Conservation (phyloP, 2,329 filamentous ascomycete species). For the Alternaria metachromatica region DNA sequence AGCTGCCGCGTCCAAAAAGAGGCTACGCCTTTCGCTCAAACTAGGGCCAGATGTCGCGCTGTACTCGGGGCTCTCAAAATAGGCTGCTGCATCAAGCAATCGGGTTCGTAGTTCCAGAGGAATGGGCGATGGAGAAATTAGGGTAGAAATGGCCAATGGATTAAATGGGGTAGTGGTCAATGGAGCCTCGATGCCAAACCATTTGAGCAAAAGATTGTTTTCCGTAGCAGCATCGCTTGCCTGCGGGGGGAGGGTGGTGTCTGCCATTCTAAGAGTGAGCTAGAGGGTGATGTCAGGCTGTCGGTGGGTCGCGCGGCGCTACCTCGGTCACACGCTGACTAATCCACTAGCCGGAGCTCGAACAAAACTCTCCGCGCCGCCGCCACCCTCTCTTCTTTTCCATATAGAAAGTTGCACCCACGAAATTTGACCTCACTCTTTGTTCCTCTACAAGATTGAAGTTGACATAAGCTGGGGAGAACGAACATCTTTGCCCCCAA, state of each 20-base stretch:
- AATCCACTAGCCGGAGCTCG: neutral
- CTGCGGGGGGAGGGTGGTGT: neutral
- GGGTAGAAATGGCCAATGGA: neutral
- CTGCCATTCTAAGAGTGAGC: neutral
- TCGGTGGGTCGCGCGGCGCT: neutral
- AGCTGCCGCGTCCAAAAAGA: neutral
- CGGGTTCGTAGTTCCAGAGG: neutral
- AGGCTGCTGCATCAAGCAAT: neutral
- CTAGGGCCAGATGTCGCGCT: neutral
- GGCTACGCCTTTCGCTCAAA: neutral
- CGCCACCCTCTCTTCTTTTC: conserved; percentile 25
- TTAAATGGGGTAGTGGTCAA: neutral
- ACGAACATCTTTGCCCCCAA: conserved; percentile 48
- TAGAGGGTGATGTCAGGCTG: neutral
- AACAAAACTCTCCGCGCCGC: conserved; percentile 24
- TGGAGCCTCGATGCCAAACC: neutral
- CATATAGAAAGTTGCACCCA: conserved; percentile 49
- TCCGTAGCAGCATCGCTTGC: neutral
- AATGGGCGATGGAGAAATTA: neutral
- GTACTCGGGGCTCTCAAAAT: neutral
- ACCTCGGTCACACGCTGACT: conserved; percentile 10
- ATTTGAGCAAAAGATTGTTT: neutral
- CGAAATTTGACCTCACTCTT: conserved; percentile 66
- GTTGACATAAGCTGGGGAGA: conserved; percentile 65
- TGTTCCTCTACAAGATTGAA: conserved; percentile 57